Evolutionary conservation across 768 basidiomycete species (phyloP).

Genomic region (Amanita jacksonii): DNA sequence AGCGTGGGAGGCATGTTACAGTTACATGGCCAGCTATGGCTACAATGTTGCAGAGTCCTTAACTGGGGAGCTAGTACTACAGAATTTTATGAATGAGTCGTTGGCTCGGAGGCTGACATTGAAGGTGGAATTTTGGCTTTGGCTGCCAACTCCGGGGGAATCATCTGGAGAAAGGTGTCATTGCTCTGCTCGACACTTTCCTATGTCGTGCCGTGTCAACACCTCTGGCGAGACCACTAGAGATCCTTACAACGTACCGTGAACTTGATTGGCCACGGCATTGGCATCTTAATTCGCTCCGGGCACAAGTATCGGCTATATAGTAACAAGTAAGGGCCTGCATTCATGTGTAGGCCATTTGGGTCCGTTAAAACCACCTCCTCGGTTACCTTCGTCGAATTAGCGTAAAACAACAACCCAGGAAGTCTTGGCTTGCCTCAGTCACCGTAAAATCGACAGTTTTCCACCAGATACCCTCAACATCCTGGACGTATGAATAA

Average conservation of each 20-base stretch:
- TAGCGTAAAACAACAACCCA: conserved; percentile 1
- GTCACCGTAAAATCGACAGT: conserved; percentile 61
- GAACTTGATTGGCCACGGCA: conserved; percentile 28
- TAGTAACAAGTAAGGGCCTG: conserved; percentile 72
- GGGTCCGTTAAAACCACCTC: conserved; percentile 59
- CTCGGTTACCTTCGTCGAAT: conserved; percentile 48
- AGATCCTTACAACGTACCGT: conserved; percentile 18
- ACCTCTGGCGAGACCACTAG: neutral
- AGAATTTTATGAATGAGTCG: neutral
- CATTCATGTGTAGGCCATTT: conserved; percentile 62
- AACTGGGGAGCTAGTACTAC: no score
- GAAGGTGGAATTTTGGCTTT: conserved; percentile 12
- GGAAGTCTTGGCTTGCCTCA: conserved; percentile 32
- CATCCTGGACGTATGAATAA: conserved; percentile 66
- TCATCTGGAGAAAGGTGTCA: conserved; percentile 22
- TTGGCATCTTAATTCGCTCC: conserved; percentile 24
- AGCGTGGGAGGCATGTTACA: no score
- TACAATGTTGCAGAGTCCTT: no score
- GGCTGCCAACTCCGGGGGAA: conserved; percentile 24
- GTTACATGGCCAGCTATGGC: no score
- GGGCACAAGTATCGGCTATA: conserved; percentile 41
- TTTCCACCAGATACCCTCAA: conserved; percentile 69
- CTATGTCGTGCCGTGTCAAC: conserved; percentile 13
- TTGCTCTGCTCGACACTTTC: conserved; percentile 26
- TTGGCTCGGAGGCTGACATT: neutral